Evolutionary conservation across 305 asterid genomes (phyloP), one percentile per base, ranked within the genome.

Genomic region (Solanum aculeatissimum): DNA sequence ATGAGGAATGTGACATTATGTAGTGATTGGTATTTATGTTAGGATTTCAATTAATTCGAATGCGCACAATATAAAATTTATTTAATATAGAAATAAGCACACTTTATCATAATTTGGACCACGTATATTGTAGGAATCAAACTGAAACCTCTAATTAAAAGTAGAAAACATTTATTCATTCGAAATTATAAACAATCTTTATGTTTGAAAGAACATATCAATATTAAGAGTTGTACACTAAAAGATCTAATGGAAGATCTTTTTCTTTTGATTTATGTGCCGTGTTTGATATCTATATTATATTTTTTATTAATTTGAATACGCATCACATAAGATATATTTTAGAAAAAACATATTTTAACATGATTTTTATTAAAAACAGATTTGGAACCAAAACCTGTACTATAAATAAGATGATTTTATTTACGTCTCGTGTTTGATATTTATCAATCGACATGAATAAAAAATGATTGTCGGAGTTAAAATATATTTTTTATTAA

Each of bases 201-300:
- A 13, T 63, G 42, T 63, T 63, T 0, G 7, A 65, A 66, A 65
- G 43, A 65, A 14, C 13, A 15, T 18, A 65, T 65, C 43, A 3
- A 65, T 0, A 7, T 27, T 65, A 65, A 4, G 14, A 66, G 16
- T 1, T 29, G 1, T 32, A 15, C 1, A 66, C 19, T 65, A 29
- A 65, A 29, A 1, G 1, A 13, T 35, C 40, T 4, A 35, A 29
- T 29, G 0, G 6, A 19, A 7, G 32, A 9, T 29, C 4, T 14
- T 65, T 3, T 65, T 63, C 2, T 14, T 65, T 15, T 65, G 6
- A 1, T 63, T 63, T 14, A 0, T 25, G 7, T 63, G 1, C 1
- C 0, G 0, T 16, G 4, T 14, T 29, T 8, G 7, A 0, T 65
- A 57, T 57, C n/a, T 13, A 57, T n/a, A 0, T n/a, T 57, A 57